These are phyloP conservation scores for Ensete glaucum DNA, from an alignment of 176 grass and related monocot species.

Conservation along the genomic window DNA sequence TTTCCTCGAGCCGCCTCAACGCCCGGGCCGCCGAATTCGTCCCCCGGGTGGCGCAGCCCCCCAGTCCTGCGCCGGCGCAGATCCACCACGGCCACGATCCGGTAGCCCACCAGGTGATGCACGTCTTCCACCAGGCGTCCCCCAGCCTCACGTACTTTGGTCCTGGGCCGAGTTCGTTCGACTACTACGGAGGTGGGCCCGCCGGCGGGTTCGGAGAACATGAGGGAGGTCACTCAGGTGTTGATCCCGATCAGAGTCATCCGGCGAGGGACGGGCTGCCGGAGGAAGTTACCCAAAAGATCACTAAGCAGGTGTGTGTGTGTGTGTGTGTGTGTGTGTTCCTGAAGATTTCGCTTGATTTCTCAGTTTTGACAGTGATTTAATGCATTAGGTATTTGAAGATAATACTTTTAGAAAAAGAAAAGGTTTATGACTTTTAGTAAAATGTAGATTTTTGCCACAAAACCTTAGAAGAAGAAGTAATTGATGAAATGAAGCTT, in stretches of 20 bases:
- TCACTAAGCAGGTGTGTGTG: slow-evolving; percentile 14
- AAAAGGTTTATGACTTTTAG: not conserved
- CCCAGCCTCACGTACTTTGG: slow-evolving; percentile 1
- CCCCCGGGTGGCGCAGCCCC: not conserved
- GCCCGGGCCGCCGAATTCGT: not conserved
- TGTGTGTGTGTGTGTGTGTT: not conserved
- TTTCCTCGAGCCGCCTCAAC: slow-evolving; percentile 9
- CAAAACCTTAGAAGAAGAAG: not conserved
- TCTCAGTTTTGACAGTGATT: not conserved
- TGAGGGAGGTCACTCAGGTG: not conserved
- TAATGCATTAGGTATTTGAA: not conserved
- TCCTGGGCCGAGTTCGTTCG: not conserved
- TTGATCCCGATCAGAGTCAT: not conserved
- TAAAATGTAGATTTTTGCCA: not conserved
- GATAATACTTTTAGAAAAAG: not conserved
- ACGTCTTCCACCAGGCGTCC: slow-evolving; percentile 2
- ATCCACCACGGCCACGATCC: not conserved
- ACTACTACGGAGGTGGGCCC: not conserved
- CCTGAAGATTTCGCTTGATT: not conserved
- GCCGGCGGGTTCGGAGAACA: not conserved
- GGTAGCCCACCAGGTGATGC: not conserved
- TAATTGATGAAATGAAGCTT: not conserved
- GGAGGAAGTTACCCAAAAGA: slow-evolving; percentile 13
- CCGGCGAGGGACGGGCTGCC: slow-evolving; percentile 6
- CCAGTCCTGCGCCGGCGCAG: not conserved